These are phyloP conservation scores for Eucalyptus regnans DNA, from an alignment of 345 rosid genomes.

Conservation along the genomic window DNA sequence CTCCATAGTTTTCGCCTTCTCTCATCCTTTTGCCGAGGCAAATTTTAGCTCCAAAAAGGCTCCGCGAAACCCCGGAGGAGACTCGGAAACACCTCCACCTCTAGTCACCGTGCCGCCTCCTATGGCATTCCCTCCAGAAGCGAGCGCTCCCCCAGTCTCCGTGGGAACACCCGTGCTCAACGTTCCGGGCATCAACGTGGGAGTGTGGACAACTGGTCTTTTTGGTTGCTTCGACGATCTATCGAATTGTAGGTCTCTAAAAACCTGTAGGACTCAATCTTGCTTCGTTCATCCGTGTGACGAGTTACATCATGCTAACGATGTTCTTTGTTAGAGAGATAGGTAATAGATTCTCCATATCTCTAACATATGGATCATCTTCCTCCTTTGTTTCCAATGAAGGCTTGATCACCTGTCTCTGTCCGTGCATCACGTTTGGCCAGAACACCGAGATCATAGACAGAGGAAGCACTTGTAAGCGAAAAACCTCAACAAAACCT, in stretches of 20 bases:
- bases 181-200: not conserved
- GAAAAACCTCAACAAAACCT: not conserved
- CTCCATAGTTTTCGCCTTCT: not conserved
- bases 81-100: not conserved
- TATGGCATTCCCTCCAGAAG: not conserved
- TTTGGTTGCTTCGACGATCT: not conserved
- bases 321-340: too few species aligned
- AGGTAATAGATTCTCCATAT: too few species aligned
- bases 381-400: not conserved
- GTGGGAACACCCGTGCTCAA: not conserved
- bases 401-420: not conserved
- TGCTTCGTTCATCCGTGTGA: fast-evolving
- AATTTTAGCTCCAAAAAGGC: not conserved
- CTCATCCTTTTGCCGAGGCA: not conserved
- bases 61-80: not conserved
- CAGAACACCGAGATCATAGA: slow-evolving; percentile 9
- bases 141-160: not conserved
- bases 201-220: not conserved
- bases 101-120: not conserved
- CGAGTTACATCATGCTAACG: not conserved
- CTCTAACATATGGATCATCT: too few species aligned
- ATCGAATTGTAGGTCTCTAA: not conserved
- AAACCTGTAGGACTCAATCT: not conserved
- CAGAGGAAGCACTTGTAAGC: not conserved
- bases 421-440: slow-evolving; percentile 14